phyloP scores from a whole-genome alignment of 306 rosid genomes.

The Ormosia semicastrata region DNA sequence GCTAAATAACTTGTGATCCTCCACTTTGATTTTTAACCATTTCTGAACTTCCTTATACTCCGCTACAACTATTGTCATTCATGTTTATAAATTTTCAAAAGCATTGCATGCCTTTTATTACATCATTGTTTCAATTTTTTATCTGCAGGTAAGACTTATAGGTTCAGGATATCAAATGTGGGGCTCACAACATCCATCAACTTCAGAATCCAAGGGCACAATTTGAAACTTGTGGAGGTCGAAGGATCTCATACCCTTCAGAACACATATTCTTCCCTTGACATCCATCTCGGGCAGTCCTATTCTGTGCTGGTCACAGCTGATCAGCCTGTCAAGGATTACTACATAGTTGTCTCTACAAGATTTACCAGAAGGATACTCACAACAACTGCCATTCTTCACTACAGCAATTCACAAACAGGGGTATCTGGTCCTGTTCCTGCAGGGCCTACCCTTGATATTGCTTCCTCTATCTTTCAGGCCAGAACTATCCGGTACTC shows the following conservation, averaged over 20 bases:
- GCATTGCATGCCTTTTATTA: constrained; percentile 11
- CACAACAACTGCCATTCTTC: constrained; percentile 87
- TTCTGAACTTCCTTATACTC: background rate
- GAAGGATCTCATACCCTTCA: constrained; percentile 98
- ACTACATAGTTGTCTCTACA: constrained; percentile 77
- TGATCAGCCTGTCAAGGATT: constrained; percentile 81
- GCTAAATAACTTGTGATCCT: background rate
- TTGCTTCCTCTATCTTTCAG: constrained; percentile 69
- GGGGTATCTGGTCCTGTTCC: constrained; percentile 86
- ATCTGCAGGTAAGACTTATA: constrained; percentile 76
- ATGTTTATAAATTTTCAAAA: background rate
- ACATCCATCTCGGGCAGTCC: constrained; percentile 91
- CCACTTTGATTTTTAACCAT: constrained; percentile 1
- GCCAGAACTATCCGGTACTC: constrained; percentile 84
- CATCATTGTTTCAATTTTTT: constrained; percentile 15
- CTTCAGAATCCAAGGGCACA: constrained; percentile 89
- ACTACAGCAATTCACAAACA: constrained; percentile 74
- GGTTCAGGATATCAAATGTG: constrained; percentile 94
- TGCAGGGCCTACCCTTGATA: constrained; percentile 64
- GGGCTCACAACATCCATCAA: constrained; percentile 89
- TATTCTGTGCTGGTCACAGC: constrained; percentile 93
- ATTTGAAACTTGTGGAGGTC: constrained; percentile 80
- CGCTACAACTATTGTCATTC: background rate
- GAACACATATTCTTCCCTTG: constrained; percentile 71
- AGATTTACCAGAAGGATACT: constrained; percentile 70